Conservation (phyloP, 1,139 yeast species). For the Arxiozyma slooffiae region DNA sequence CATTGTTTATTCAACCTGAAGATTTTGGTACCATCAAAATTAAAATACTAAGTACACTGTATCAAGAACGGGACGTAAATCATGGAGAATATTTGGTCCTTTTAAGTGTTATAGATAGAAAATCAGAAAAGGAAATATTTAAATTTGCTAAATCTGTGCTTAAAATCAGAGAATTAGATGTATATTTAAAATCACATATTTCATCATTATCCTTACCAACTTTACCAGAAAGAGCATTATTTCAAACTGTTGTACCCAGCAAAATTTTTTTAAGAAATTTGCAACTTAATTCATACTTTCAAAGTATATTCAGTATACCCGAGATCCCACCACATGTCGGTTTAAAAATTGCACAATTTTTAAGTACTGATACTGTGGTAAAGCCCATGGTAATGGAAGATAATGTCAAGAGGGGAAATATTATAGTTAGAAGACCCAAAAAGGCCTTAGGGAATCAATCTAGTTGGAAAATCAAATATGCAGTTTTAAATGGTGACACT, state of each 20-base stretch:
- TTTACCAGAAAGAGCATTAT: slow-evolving; percentile 50
- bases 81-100: slow-evolving; percentile 53
- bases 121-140: slow-evolving; percentile 60
- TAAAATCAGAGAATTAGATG: slow-evolving; percentile 49
- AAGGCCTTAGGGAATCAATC: slow-evolving; percentile 44
- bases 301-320: slow-evolving; percentile 49
- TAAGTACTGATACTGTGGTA: slow-evolving; percentile 55
- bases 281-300: slow-evolving; percentile 51
- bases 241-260: slow-evolving; percentile 50
- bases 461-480: slow-evolving; percentile 66
- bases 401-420: slow-evolving; percentile 56
- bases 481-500: slow-evolving; percentile 56
- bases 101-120: slow-evolving; percentile 51
- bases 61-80: slow-evolving; percentile 34
- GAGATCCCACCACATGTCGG: slow-evolving; percentile 48
- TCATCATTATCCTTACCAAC: slow-evolving; percentile 55
- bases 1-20: slow-evolving; percentile 54
- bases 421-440: slow-evolving; percentile 49
- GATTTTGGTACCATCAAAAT: slow-evolving; percentile 56
- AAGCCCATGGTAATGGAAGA: slow-evolving; percentile 53
- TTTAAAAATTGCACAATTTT: slow-evolving; percentile 49
- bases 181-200: slow-evolving; percentile 42
- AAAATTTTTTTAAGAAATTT: slow-evolving; percentile 55
- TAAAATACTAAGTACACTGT: slow-evolving; percentile 48
- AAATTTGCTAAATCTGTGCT: slow-evolving; percentile 51